Evolutionary conservation across 78 protist species (phyloP).

Genomic region (Dictyostelium firmibasis): DNA sequence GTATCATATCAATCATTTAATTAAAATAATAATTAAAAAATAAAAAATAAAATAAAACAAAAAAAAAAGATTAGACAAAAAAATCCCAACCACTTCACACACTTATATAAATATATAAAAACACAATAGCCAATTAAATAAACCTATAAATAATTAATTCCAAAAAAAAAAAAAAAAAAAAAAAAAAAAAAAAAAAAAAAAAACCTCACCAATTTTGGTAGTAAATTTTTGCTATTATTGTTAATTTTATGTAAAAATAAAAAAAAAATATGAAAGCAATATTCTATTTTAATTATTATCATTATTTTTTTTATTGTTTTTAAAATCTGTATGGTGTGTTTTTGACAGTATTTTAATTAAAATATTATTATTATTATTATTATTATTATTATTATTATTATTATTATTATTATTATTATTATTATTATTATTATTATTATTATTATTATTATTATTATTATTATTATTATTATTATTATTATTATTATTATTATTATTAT

Average conservation of each 20-base stretch:
- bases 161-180: neutral
- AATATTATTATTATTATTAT: neutral
- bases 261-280: neutral
- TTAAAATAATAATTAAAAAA: neutral
- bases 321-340: neutral
- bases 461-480: neutral
- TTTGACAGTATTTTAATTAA: neutral
- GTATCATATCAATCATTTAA: neutral
- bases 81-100: neutral
- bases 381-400: neutral
- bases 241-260: neutral
- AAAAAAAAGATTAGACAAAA: neutral
- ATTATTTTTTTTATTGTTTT: neutral
- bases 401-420: neutral
- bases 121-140: neutral
- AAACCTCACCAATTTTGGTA: neutral
- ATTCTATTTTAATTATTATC: neutral
- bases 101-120: neutral
- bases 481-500: neutral
- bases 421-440: neutral
- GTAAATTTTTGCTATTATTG: neutral
- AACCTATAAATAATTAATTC: neutral
- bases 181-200: neutral
- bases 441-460: neutral
- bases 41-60: neutral